Conservation (phyloP, 2,329 filamentous ascomycete genomes). For the Neopestalotiopsis clavispora region DNA sequence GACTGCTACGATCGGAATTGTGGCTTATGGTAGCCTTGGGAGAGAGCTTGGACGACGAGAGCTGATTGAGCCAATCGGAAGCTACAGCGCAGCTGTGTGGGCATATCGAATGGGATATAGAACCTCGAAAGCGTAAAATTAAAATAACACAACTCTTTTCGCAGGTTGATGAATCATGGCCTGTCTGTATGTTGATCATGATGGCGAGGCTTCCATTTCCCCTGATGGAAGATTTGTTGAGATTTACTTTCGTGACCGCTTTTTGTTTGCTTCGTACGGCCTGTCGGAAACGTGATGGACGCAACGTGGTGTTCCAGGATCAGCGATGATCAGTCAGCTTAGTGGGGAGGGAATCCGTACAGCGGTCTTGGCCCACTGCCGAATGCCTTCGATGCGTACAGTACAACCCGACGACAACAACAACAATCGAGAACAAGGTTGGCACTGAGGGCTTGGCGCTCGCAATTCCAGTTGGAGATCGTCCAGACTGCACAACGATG, state of each 20-base stretch:
- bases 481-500: constrained; percentile 1
- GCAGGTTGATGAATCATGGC: background rate
- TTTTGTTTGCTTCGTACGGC: background rate
- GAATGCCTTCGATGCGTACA: background rate
- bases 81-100: background rate
- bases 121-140: background rate
- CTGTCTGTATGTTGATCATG: background rate
- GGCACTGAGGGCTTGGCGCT: background rate
- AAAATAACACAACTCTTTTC: background rate
- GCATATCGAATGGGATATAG: background rate
- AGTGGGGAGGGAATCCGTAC: background rate
- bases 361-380: background rate
- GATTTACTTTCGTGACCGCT: constrained; percentile 3
- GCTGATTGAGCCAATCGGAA: background rate
- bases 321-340: constrained; percentile 6
- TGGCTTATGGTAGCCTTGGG: background rate
- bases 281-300: constrained; percentile 1
- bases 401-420: background rate
- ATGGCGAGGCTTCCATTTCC: background rate
- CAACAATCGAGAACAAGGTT: background rate
- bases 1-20: background rate
- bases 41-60: background rate
- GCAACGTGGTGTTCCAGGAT: constrained; percentile 12
- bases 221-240: background rate
- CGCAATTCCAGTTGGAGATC: background rate